Base-by-base conservation (phyloP, 2,329 filamentous ascomycete genomes). In the Colletotrichum spinosum region DNA sequence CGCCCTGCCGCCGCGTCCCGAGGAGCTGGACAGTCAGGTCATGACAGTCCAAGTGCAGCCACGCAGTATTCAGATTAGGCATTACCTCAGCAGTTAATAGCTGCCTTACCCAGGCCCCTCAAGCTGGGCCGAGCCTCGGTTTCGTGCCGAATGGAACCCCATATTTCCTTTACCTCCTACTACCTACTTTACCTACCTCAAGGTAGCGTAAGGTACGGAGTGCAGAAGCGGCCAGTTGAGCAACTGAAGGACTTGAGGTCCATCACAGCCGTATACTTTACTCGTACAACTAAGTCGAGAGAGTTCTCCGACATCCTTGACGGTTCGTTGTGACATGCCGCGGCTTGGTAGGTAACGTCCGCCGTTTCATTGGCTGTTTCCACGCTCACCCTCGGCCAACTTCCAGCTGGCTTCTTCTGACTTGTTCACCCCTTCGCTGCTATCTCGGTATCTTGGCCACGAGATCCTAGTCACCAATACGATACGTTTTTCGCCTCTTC, bases 1-100 rank as follows among this genome's bases (percentile, higher is more conserved):
- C 57, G 46, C 57, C 57, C 41, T 62, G 62, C 41, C 62, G 57
- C 62, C 52, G 58, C 45, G 62, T 62, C 58, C 63, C 63, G 53
- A 63, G 63, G 37, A 63, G 41, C 63, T 63, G 63, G 63, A 63
- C 57, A 38, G 52, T 42, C 17, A 17, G 17, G 17, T 17, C 17
- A 17, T 3, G 2, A 17, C 17, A 17, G 17, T 15, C 33, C 33
- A 44, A 41, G 38, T 33, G 33, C 56, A 42, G 38, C 38, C 17
- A 17, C 45, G 46, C 25, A 33, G 9, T 41, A 41, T 13, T 13
- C 38, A 41, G 6, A 13, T 9, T 3, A 41, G 38, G 9, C 25
- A 25, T 25, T 25, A 25, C 25, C 25, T 25, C 25, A 25, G 25
- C 25, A 25, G 25, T 25, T 25, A 25, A 25, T 25, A 25, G 25